These are phyloP conservation scores for Naganishia liquefaciens DNA, from an alignment of 1,284 basidiomycete genomes.

Conservation along the genomic window DNA sequence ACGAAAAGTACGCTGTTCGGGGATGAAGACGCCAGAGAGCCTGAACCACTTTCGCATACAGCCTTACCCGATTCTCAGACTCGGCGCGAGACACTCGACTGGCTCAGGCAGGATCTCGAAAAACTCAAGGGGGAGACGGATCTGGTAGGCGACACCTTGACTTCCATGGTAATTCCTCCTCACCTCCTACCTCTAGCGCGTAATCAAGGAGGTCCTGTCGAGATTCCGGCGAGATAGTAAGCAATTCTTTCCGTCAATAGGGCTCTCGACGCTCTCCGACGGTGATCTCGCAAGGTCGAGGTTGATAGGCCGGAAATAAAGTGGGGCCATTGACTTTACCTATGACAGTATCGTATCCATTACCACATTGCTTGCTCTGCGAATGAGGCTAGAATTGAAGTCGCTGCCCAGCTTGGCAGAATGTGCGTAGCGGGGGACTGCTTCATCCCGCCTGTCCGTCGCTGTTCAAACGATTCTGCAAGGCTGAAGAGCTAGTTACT, in stretches of 20 bases:
- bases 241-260: constrained; percentile 31
- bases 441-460: too few relatives aligned
- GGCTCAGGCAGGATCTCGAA: constrained; percentile 49
- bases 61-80: constrained; percentile 49
- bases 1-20: constrained; percentile 46
- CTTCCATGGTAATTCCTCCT: too few relatives aligned
- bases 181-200: background rate
- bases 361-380: too few relatives aligned
- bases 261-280: constrained; percentile 20
- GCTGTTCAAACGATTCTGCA: too few relatives aligned
- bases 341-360: too few relatives aligned
- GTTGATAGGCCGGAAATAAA: constrained; percentile 14
- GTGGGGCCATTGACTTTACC: too few relatives aligned
- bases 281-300: background rate
- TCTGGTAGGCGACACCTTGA: constrained; percentile 40
- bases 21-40: background rate
- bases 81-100: constrained; percentile 52
- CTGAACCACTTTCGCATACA: constrained; percentile 29
- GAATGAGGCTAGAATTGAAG: background rate
- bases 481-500: too few relatives aligned
- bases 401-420: too few relatives aligned
- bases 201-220: constrained; percentile 23
- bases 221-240: constrained; percentile 28
- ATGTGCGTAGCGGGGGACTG: too few relatives aligned
- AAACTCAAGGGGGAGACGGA: constrained; percentile 42